Evolutionary conservation across 2,329 filamentous ascomycete genomes (phyloP).

Genomic region (Ophiostoma quercus): DNA sequence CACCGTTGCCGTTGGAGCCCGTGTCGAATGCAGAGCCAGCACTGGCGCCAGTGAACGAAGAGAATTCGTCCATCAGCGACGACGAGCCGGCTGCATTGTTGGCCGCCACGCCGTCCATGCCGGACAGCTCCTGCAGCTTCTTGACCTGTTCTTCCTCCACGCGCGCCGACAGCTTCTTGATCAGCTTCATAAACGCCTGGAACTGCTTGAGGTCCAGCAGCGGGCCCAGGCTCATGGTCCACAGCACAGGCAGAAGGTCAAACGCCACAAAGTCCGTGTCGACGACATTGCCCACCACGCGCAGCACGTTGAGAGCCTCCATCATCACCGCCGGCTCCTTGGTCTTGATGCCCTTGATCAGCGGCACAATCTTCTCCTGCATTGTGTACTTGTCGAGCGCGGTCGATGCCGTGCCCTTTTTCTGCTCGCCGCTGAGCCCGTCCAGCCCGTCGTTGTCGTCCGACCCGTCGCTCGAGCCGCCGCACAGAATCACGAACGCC

Average conservation of each 20-base stretch:
- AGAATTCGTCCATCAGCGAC: constrained; percentile 58
- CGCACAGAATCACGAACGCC: constrained; percentile 84
- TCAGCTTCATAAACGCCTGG: constrained; percentile 80
- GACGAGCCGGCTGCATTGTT: constrained; percentile 39
- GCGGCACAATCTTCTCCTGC: constrained; percentile 91
- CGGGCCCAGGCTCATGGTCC: constrained; percentile 86
- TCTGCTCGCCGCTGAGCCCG: constrained; percentile 56
- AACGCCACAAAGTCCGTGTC: constrained; percentile 89
- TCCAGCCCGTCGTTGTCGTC: constrained; percentile 64
- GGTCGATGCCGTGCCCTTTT: constrained; percentile 57
- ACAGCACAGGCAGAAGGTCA: constrained; percentile 83
- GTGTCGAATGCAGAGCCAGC: constrained; percentile 41
- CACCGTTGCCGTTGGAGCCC: constrained; percentile 41
- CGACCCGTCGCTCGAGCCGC: constrained; percentile 57
- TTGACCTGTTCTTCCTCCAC: constrained; percentile 85
- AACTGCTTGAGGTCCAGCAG: constrained; percentile 85
- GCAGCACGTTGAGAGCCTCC: constrained; percentile 78
- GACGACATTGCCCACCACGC: constrained; percentile 72
- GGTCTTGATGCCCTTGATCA: constrained; percentile 90
- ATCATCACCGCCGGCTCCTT: constrained; percentile 98
- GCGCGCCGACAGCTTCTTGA: constrained; percentile 69
- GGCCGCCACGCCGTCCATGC: constrained; percentile 5
- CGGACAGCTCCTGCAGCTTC: constrained; percentile 73
- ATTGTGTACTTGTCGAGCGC: constrained; percentile 97
- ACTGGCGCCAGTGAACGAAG: constrained; percentile 56